phyloP scores from a whole-genome alignment of 176 grass and related monocot genomes.

The Cenchrus fungigraminus region DNA sequence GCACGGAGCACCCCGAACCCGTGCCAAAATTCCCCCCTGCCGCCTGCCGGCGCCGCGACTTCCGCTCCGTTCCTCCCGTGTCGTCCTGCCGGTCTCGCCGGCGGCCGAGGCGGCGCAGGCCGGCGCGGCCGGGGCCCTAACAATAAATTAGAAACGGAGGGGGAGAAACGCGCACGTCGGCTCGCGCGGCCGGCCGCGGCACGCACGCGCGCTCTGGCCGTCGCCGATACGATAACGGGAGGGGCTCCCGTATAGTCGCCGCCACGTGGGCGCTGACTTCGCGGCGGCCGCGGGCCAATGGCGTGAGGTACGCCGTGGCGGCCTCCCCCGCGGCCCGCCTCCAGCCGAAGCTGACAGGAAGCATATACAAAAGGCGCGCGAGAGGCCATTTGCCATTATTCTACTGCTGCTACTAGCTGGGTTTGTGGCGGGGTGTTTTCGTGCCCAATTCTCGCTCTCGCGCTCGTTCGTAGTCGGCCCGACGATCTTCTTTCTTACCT shows the following conservation, averaged over 20 bases:
- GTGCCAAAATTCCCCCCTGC: neutral
- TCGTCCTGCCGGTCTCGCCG: neutral
- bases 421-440: slow-evolving; percentile 25
- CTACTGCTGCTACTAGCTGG: neutral
- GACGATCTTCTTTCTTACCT: neutral
- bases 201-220: neutral
- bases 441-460: slow-evolving; percentile 26
- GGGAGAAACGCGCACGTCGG: neutral
- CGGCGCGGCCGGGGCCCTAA: neutral
- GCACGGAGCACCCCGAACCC: no score
- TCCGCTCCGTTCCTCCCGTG: no score
- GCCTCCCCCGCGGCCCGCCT: neutral
- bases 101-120: neutral
- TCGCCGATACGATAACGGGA: no score
- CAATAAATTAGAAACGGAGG: neutral
- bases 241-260: slow-evolving; percentile 2
- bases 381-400: neutral
- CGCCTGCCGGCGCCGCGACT: neutral
- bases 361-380: slow-evolving; percentile 9
- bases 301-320: slow-evolving; percentile 5
- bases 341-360: slow-evolving; percentile 45
- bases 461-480: neutral
- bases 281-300: neutral
- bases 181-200: neutral
- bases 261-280: slow-evolving; percentile 51